Conservation (phyloP, 345 rosid genomes). For the Punica granatum region DNA sequence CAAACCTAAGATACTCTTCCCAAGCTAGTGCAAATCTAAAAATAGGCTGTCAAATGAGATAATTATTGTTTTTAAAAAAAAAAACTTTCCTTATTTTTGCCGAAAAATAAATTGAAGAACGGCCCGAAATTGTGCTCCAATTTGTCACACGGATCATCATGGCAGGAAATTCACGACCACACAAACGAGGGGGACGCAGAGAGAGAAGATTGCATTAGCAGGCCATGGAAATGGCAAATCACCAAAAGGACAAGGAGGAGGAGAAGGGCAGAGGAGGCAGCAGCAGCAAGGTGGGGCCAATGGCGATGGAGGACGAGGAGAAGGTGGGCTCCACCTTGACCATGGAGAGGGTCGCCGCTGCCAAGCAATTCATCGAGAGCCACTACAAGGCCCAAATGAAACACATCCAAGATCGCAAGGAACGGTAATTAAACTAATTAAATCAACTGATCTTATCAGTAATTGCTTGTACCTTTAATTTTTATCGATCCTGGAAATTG, state of each 20-base stretch:
- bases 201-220: neutral
- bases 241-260: constrained; percentile 11
- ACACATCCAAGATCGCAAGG: constrained; percentile 67
- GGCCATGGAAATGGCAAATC: neutral
- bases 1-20: too few relatives aligned
- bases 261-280: constrained; percentile 8
- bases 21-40: too few relatives aligned
- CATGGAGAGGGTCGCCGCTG: constrained; percentile 80
- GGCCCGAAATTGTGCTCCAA: too few relatives aligned
- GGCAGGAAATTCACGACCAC: neutral
- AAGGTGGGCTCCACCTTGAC: constrained; percentile 55
- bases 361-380: constrained; percentile 84
- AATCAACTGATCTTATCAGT: too few relatives aligned
- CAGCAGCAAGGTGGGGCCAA: constrained; percentile 23
- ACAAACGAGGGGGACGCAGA: neutral
- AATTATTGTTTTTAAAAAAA: too few relatives aligned
- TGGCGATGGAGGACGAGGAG: constrained; percentile 38
- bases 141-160: too few relatives aligned
- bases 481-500: neutral
- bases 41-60: too few relatives aligned
- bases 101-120: too few relatives aligned
- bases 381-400: constrained; percentile 85
- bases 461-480: too few relatives aligned
- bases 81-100: too few relatives aligned
- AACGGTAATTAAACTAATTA: constrained; percentile 34